phyloP scores from a whole-genome alignment of 352 stramenopile genomes.

The Globisporangium cystogenes region DNA sequence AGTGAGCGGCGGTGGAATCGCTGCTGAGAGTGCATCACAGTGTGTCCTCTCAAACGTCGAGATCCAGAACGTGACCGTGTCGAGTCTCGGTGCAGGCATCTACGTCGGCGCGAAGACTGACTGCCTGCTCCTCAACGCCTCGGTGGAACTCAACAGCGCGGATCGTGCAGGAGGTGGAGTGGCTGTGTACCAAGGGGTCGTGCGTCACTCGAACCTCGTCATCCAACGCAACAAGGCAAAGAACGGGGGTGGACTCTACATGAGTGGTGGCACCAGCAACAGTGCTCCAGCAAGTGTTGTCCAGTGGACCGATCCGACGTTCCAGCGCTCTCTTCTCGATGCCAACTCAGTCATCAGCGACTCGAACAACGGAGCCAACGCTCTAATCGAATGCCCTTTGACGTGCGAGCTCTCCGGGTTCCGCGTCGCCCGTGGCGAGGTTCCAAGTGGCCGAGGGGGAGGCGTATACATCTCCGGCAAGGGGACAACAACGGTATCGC shows the following conservation, averaged over 20 bases:
- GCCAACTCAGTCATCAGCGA: conserved; percentile 16
- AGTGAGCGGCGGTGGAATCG: conserved; percentile 24
- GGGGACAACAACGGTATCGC: conserved; percentile 14
- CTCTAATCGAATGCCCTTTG: conserved; percentile 16
- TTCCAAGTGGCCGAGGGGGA: conserved; percentile 18
- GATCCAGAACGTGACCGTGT: conserved; percentile 17
- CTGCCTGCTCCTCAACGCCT: conserved; percentile 20
- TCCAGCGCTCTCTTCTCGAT: conserved; percentile 17
- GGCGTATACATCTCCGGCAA: conserved; percentile 25
- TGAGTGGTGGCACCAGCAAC: conserved; percentile 8
- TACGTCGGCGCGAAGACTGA: conserved; percentile 18
- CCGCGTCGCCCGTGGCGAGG: conserved; percentile 16
- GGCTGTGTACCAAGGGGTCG: conserved; percentile 17
- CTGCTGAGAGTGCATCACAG: conserved; percentile 5
- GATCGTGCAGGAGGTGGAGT: conserved; percentile 22
- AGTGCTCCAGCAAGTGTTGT: conserved; percentile 1
- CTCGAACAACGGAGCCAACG: conserved; percentile 19
- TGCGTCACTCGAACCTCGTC: conserved; percentile 29
- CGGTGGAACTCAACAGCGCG: conserved; percentile 19
- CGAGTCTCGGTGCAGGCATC: conserved; percentile 19
- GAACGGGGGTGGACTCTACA: conserved; percentile 22
- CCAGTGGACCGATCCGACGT: neutral
- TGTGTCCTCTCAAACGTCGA: conserved; percentile 16
- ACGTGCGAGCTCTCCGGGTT: conserved; percentile 19
- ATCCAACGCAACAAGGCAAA: conserved; percentile 19